Base-by-base conservation (phyloP, 2,329 filamentous ascomycete genomes). In the Alternaria incomplexa region DNA sequence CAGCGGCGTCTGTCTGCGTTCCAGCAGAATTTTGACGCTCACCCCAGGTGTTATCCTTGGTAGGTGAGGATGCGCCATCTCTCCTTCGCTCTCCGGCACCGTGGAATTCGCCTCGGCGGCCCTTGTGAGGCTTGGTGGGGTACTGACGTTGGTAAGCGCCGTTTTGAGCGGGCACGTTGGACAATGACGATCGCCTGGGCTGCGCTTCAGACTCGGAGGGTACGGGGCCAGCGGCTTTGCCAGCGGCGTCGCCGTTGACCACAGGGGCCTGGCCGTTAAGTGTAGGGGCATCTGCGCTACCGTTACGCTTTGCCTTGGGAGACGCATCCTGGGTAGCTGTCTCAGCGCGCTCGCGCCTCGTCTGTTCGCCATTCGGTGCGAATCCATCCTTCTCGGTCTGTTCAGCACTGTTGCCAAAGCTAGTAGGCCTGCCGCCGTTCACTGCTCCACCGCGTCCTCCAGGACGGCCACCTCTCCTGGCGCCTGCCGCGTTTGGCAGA, bases 371-470 rank as follows among this genome's bases (percentile, higher is more conserved):
- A 26, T 77, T 79, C 6, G 71, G 47, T 25, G 66, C 57, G 32
- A 72, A 68, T 9, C 66, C 67, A 51, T 80, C 77, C 66, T 81
- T 81, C 57, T 82, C 81, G 58, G 73, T 61, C 50, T 74, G 68
- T 51, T 73, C 77, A 44, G 75, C 72, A 61, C 81, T 80, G 54
- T 79, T 82, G 56, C 72, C 73, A 36, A 82, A 81, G 57, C 79
- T 74, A 48, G 79, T 77, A 70, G 82, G 77, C 64, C 85, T 81
- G 63, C 82, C 80, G 65, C 87, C 85, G 70, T 85, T 85, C 75
- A 88, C 86, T 58, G 85, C 81, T 56, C 84, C 81, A 72, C 86
- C 83, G 64, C 87, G 85, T 56, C 86, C 86, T 71, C 86, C 83
- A 60, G 86, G 83, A 54, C 83, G 81, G 10, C 78, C 79, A 45